These are phyloP conservation scores for Stentor roeselii DNA, from an alignment of 73 alveolate genomes.

Conservation along the genomic window DNA sequence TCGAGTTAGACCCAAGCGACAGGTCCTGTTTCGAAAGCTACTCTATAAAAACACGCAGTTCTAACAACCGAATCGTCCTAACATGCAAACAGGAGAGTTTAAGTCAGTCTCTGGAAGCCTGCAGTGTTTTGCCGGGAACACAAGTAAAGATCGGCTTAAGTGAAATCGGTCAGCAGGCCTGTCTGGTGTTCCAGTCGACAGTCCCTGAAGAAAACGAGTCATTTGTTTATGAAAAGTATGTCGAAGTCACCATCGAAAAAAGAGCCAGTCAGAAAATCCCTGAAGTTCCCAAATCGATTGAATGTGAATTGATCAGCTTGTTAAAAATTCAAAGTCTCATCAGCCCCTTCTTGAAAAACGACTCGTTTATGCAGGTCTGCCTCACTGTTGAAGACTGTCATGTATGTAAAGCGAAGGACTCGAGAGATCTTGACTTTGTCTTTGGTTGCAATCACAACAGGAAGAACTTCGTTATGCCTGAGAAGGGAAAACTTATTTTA, in stretches of 20 bases:
- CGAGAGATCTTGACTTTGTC: constrained; percentile 9
- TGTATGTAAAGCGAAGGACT: background rate
- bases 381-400: constrained; percentile 21
- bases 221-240: background rate
- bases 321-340: background rate
- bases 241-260: background rate
- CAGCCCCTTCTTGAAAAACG: background rate
- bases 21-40: background rate
- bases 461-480: constrained; percentile 2
- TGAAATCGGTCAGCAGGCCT: background rate
- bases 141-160: background rate
- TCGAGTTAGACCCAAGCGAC: background rate
- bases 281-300: constrained; percentile 21
- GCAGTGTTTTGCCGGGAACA: background rate
- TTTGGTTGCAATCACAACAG: constrained; percentile 9
- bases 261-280: background rate
- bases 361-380: background rate
- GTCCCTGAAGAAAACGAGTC: constrained; percentile 16
- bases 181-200: background rate
- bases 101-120: background rate
- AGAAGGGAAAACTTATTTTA: background rate
- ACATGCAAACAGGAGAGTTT: background rate
- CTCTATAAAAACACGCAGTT: background rate
- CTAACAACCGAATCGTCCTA: background rate
- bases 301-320: constrained; percentile 14